phyloP scores from a whole-genome alignment of 441 rosid genomes.

The Syzygium syzygioides region DNA sequence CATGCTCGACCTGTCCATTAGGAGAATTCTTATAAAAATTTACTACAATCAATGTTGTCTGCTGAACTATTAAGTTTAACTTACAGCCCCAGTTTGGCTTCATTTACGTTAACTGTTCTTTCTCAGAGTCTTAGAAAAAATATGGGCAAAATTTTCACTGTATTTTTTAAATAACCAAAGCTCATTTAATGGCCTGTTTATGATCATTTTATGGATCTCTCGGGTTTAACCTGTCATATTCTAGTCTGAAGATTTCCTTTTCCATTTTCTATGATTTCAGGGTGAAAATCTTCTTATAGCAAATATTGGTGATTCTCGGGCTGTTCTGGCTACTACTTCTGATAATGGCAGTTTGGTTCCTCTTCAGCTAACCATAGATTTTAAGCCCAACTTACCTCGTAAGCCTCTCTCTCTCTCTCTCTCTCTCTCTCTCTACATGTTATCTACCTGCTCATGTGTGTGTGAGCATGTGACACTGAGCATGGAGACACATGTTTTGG shows the following conservation, averaged over 20 bases:
- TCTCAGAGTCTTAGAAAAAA: neutral
- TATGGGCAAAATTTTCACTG: neutral
- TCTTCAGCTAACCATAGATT: slow-evolving; percentile 76
- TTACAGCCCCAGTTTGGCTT: neutral
- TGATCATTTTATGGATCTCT: neutral
- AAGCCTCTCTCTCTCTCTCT: neutral
- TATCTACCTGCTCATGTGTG: neutral
- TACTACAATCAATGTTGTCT: neutral
- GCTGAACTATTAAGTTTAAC: neutral
- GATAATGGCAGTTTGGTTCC: slow-evolving; percentile 53
- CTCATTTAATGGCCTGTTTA: neutral
- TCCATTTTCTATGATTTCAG: slow-evolving; percentile 16
- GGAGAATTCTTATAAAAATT: neutral
- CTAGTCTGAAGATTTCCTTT: neutral
- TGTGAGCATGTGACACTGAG: neutral
- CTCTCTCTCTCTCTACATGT: neutral
- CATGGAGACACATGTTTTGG: neutral
- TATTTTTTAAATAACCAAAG: neutral
- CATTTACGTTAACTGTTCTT: neutral
- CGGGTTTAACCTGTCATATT: neutral
- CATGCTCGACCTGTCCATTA: neutral
- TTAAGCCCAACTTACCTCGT: slow-evolving; percentile 82
- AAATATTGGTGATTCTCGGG: slow-evolving; percentile 88
- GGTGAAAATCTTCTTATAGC: slow-evolving; percentile 59
- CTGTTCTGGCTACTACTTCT: slow-evolving; percentile 62